These are phyloP conservation scores for Zoysia matrella DNA, from an alignment of 202 grass and related monocot genomes.

Conservation along the genomic window DNA sequence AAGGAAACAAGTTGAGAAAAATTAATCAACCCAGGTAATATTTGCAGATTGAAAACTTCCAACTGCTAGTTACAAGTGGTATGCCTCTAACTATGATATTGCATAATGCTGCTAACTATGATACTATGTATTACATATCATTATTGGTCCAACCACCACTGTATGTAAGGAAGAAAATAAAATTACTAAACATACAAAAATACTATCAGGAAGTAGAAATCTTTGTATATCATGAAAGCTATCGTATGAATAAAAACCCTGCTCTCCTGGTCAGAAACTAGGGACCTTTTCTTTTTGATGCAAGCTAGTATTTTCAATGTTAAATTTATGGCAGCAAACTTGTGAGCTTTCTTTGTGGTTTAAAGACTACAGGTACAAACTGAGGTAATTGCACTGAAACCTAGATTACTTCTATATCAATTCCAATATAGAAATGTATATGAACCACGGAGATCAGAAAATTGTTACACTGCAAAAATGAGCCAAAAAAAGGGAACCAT, in stretches of 20 bases:
- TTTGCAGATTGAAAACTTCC: slow-evolving; percentile 1
- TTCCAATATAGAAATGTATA: not conserved
- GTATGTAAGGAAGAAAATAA: slow-evolving; percentile 25
- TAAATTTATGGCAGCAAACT: not conserved
- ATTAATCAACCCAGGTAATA: not conserved
- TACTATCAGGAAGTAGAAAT: not conserved
- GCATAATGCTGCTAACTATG: not conserved
- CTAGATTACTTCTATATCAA: not conserved
- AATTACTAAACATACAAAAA: not conserved
- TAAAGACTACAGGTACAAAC: slow-evolving; percentile 2
- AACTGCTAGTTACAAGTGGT: not conserved
- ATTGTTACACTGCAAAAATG: not conserved
- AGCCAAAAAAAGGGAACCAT: not conserved
- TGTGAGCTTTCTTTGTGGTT: not conserved
- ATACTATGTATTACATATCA: too few relatives aligned
- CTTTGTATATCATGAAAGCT: slow-evolving; percentile 3
- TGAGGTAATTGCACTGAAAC: not conserved
- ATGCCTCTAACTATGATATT: not conserved
- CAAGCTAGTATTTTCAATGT: not conserved
- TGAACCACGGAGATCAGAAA: slow-evolving; percentile 10
- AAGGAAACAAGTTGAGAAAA: slow-evolving; percentile 29
- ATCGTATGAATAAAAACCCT: not conserved
- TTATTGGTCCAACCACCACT: not conserved
- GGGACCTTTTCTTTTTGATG: not conserved
- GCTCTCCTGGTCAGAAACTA: slow-evolving; percentile 1